phyloP scores from a whole-genome alignment of 768 basidiomycete genomes.

The Collybiopsis luxurians region DNA sequence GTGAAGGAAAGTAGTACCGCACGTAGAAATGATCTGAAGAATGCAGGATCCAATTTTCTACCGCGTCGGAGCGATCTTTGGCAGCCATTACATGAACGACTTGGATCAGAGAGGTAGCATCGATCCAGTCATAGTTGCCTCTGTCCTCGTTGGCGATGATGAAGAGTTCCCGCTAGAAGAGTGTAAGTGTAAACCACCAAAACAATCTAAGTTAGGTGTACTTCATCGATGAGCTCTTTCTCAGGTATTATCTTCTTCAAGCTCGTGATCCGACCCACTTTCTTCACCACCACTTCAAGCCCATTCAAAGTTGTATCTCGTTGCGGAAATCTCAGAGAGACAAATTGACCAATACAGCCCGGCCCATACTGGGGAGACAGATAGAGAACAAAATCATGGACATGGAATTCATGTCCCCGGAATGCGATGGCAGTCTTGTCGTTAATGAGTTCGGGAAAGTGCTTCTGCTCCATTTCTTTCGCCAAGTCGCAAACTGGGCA shows the following conservation, averaged over 20 bases:
- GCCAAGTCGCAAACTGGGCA: conserved; percentile 47
- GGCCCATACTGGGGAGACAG: conserved; percentile 42
- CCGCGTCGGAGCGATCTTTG: conserved; percentile 17
- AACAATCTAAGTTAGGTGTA: conserved; percentile 17
- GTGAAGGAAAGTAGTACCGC: conserved; percentile 45
- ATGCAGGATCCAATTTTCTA: conserved; percentile 45
- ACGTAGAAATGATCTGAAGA: conserved; percentile 61
- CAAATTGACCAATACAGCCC: conserved; percentile 56
- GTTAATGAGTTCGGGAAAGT: conserved; percentile 27
- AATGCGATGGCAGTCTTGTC: conserved; percentile 40
- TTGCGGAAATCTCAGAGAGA: conserved; percentile 23
- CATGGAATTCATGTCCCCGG: conserved; percentile 51
- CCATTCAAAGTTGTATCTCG: conserved; percentile 13
- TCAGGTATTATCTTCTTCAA: conserved; percentile 38
- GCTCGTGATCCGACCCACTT: conserved; percentile 49
- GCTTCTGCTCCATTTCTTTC: conserved; percentile 29
- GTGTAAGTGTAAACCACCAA: neutral
- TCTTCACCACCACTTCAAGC: conserved; percentile 29
- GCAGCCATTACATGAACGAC: conserved; percentile 47
- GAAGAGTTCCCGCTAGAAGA: conserved; percentile 56
- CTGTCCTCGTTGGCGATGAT: conserved; percentile 45
- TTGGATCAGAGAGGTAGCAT: conserved; percentile 39
- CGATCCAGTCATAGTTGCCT: conserved; percentile 21
- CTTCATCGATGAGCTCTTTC: conserved; percentile 53
- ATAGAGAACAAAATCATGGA: conserved; percentile 59